Conservation (phyloP, 257 asterid species). For the Mentha longifolia region DNA sequence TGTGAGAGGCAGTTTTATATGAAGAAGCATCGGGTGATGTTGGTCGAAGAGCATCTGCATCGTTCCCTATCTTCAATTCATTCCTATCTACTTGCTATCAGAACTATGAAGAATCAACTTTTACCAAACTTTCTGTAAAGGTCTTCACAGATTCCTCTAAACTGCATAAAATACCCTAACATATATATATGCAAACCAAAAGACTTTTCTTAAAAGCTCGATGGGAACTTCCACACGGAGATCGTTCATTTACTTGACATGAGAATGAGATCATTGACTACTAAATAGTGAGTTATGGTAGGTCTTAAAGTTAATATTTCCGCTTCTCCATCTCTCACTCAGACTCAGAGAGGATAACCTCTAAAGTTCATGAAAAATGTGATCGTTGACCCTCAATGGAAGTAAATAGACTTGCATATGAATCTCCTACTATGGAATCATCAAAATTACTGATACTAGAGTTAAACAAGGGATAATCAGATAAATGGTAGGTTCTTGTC, state of each 20-base stretch:
- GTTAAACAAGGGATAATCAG: constrained; percentile 42
- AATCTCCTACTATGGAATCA: neutral
- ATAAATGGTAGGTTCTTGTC: constrained; percentile 28
- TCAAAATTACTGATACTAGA: constrained; percentile 40
- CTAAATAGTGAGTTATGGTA: neutral
- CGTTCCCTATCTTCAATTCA: constrained; percentile 41
- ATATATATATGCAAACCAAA: constrained; percentile 58
- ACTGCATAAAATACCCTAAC: constrained; percentile 60
- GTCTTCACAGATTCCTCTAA: constrained; percentile 61
- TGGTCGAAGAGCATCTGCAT: constrained; percentile 32
- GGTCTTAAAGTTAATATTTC: constrained; percentile 8
- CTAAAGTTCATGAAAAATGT: neutral
- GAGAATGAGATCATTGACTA: constrained; percentile 27
- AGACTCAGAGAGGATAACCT: too few species aligned
- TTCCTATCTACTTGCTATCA: constrained; percentile 62
- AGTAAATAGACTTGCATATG: neutral
- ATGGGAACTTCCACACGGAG: constrained; percentile 46
- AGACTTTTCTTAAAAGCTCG: constrained; percentile 48
- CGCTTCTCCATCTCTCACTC: neutral
- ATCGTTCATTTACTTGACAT: constrained; percentile 32
- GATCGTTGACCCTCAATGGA: neutral
- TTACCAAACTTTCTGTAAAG: constrained; percentile 53
- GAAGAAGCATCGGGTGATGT: constrained; percentile 20
- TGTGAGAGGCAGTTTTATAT: constrained; percentile 2
- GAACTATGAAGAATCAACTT: constrained; percentile 55